Base-by-base conservation (phyloP, 495 filamentous ascomycete species). In the Emericellopsis terricola region DNA sequence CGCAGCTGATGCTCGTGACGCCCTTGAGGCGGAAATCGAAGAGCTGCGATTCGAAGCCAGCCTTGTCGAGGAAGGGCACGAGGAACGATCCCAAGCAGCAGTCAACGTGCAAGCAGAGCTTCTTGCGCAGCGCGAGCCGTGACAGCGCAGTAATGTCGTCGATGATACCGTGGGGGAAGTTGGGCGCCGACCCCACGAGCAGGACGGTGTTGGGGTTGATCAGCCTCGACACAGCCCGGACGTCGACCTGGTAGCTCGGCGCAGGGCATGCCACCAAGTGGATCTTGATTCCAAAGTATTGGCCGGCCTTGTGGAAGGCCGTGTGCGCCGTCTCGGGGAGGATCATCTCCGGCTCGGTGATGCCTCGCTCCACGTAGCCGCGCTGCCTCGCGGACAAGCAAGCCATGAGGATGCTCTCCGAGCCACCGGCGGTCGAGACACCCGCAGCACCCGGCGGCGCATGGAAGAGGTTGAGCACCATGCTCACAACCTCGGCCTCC, bases 331-430 rank as follows among this genome's bases (percentile, higher is more conserved):
- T 96, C 29, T 87, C 75, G 8, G 89, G 89, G 26, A 99, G 69
- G 43, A 99, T 85, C 83, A 99, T 94, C 51, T 99, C 91, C 7
- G 89, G 89, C 54, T 94, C 85, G 3, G 74, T 91, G 11, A 96
- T 70, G 33, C 81, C 74, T 11, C 84, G 71, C 59, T 96, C 89
- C 30, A 53, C 51, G 45, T 76, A 79, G 5, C 78, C 89, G 56
- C 93, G 96, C 43, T 94, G 76, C 21, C 89, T 69, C 2, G 89
- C 89, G 42, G 72, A 76, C 34, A 94, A 59, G 47, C 78, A 83
- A 23, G 89, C 89, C 81, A 94, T 87, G 28, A 99, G 56, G 46
- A 99, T 99, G 33, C 80, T 87, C 55, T 99, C 89, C 1, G 89
- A 93, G 19, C 89, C 89, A 31, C 89, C 89, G 37, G 78, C 81